phyloP scores from a whole-genome alignment of 768 basidiomycete species.

The Auricularia sp. region DNA sequence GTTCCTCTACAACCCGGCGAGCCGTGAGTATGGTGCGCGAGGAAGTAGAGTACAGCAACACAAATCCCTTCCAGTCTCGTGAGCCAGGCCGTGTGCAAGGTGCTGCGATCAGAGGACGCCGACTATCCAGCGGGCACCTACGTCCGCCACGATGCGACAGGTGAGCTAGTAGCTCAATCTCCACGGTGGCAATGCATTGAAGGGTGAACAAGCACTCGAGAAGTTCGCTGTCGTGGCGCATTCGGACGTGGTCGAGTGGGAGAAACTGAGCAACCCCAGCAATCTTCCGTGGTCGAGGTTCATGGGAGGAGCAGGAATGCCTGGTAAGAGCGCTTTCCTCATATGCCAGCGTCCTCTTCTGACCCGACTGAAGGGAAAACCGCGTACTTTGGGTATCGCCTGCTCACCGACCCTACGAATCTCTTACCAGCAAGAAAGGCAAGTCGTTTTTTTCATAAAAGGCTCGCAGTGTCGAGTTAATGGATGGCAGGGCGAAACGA shows the following conservation, averaged over 20 bases:
- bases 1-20: background rate
- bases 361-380: constrained; percentile 3
- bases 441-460: background rate
- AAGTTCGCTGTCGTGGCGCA: background rate
- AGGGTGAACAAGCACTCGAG: constrained; percentile 8
- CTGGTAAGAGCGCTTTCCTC: constrained; percentile 15
- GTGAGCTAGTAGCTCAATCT: background rate
- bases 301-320: constrained; percentile 22
- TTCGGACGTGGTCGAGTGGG: background rate
- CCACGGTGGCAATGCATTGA: background rate
- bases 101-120: constrained; percentile 4
- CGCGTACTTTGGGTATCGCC: constrained; percentile 9
- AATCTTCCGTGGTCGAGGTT: background rate
- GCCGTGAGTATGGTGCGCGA: background rate
- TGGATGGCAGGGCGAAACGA: constrained; percentile 19
- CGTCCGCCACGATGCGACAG: background rate
- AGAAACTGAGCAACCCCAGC: background rate
- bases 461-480: background rate
- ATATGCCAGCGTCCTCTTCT: background rate
- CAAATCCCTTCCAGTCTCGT: background rate
- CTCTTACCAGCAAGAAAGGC: constrained; percentile 12
- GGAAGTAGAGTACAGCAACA: background rate
- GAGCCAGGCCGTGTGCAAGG: background rate
- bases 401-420: constrained; percentile 15
- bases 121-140: constrained; percentile 2